Base-by-base conservation (phyloP, 2,329 filamentous ascomycete genomes). In the Clarireedia monteithiana region DNA sequence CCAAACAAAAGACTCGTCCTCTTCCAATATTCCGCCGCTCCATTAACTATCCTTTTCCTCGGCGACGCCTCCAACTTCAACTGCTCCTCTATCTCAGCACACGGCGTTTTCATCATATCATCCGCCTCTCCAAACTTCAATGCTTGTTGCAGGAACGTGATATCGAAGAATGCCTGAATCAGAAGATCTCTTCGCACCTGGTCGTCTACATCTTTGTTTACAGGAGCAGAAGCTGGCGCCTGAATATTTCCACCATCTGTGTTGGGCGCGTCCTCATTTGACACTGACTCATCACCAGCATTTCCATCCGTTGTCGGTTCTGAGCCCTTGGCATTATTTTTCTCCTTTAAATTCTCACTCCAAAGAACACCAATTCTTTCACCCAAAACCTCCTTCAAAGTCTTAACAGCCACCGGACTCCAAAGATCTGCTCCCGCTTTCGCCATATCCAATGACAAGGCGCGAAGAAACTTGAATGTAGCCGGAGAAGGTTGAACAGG, bases 1-100 rank as follows among this genome's bases (percentile, higher is more conserved):
- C 88, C 90, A 72, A 96, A 96, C 26, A 96, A 71, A 60, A 96
- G 71, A 69, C 81, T 85, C 10, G 88, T 94, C 65, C 87, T 83
- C 74, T 86, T 89, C 83, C 89, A 94, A 70, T 94, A 95, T 51
- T 91, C 89, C 47, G 78, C 75, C 5, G 89, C 82, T 15, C 77
- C 74, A 70, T 85, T 87, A 62, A 68, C 71, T 39, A 95, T 70
- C 45, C 74, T 70, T 59, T 81, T 81, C 46, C 77, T 71, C 15
- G 73, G 74, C 5, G 70, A 72, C 10, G 75, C 70, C 27, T 78
- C 75, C 4, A 78, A 67, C 0, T 78, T 77, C 6, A 85, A 64
- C 2, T 75, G 77, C 27, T 67, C 62, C 24, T 67, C 65, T 3
- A 79, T 54, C 1, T 74, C 73, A 42, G 71, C 75, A 39, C 72